Base-by-base conservation (phyloP, 1,139 yeast species). In the Candida sp. region DNA sequence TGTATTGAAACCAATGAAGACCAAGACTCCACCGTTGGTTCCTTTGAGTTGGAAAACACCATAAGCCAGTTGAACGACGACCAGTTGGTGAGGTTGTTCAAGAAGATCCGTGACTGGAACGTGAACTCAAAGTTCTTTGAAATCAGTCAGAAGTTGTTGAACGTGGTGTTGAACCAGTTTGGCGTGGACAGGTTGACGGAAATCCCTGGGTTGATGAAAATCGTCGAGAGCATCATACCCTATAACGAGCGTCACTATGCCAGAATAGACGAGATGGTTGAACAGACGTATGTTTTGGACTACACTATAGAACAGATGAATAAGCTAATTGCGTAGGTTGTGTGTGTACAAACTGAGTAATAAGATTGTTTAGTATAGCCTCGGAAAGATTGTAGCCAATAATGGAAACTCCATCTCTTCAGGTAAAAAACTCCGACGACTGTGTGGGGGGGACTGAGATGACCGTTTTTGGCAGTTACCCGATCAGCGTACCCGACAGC, bases 71-170 rank as follows among this genome's bases (percentile, higher is more conserved):
- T 94, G 50, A 81, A 77, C 34, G 73, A 81, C 40, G 88, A 85
- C 1, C 90, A 88, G 60, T 69, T 92, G 42, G 61, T 79, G 39
- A 66, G 73, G 22, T 69, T 94, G 34, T 80, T 94, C 66, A 83
- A 81, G 60, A 85, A 96, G 62, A 78, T 92, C 33, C 83, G 98
- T 61, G 97, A 92, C 64, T 94, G 99, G 99, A 94, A 96, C 68
- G 86, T 96, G 48, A 94, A 92, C 66, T 89, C 91, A 49, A 84
- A 86, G 62, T 86, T 90, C 42, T 90, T 90, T 61, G 85, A 82
- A 49, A 81, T 90, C 51, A 90, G 97, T 27, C 99, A 94, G 67
- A 84, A 84, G 50, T 72, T 92, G 35, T 75, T 94, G 50, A 77
- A 83, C 56, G 86, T 90, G 23, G 70, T 93, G 37, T 70, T 94